These are phyloP conservation scores for Chaetomium sp. DNA, from an alignment of 2,329 filamentous ascomycete genomes.

Conservation along the genomic window DNA sequence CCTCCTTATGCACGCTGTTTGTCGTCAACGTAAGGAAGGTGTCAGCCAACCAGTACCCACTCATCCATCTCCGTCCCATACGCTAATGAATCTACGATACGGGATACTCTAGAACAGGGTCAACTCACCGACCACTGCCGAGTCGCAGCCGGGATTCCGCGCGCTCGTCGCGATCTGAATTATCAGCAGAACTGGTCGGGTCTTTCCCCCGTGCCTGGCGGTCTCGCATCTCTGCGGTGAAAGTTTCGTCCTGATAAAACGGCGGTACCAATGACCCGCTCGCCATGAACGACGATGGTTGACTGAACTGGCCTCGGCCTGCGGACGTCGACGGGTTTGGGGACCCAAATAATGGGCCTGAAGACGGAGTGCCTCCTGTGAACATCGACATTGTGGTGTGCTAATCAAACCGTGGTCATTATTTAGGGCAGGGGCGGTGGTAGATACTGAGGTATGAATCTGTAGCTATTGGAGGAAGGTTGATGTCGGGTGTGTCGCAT, in stretches of 20 bases:
- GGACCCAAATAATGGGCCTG: not conserved
- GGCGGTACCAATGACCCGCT: slow-evolving; percentile 4
- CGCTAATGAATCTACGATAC: too few relatives aligned
- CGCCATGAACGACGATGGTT: slow-evolving; percentile 5
- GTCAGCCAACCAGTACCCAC: not conserved
- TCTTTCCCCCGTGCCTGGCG: slow-evolving; percentile 54
- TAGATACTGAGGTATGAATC: too few relatives aligned
- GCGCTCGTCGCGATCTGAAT: slow-evolving; percentile 28
- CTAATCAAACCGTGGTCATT: not conserved
- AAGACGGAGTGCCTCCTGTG: slow-evolving; percentile 1
- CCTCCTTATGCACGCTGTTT: slow-evolving; percentile 29
- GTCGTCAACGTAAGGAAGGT: not conserved
- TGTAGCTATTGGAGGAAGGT: too few relatives aligned
- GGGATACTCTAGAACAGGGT: not conserved
- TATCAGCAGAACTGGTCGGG: slow-evolving; percentile 36
- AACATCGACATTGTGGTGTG: not conserved
- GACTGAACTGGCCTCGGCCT: not conserved
- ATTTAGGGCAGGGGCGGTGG: not conserved
- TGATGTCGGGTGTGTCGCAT: too few relatives aligned
- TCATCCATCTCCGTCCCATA: not conserved
- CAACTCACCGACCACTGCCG: slow-evolving; percentile 12
- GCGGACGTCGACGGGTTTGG: not conserved
- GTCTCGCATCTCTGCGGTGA: slow-evolving; percentile 49
- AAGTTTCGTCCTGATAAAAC: slow-evolving; percentile 22
- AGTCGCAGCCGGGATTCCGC: slow-evolving; percentile 12